Conservation (phyloP, 1,284 basidiomycete species). For the Trametes hirsuta region DNA sequence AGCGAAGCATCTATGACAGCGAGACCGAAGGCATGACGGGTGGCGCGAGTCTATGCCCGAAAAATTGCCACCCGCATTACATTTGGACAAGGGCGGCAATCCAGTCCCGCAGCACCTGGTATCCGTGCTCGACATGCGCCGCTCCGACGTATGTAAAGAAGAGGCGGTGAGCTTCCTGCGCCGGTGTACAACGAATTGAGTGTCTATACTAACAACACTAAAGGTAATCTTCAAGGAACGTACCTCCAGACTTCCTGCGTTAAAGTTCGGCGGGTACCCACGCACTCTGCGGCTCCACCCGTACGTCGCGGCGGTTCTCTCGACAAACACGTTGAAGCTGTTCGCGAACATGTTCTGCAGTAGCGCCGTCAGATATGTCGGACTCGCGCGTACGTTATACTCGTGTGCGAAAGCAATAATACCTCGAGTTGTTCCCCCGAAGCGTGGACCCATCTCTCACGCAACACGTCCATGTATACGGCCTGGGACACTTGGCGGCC, state of each 20-base stretch:
- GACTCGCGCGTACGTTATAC: background rate
- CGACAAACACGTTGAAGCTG: background rate
- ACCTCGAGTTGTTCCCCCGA: background rate
- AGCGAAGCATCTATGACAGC: background rate
- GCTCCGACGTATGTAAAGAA: conserved; percentile 8
- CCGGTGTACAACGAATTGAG: no score
- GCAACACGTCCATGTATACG: background rate
- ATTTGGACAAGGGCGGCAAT: background rate
- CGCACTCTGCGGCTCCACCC: background rate
- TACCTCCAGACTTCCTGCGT: background rate
- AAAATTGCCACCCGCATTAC: background rate
- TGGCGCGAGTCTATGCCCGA: no score
- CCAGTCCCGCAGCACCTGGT: background rate
- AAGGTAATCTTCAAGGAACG: background rate
- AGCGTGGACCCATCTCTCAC: background rate
- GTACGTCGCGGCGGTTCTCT: background rate
- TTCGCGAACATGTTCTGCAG: background rate
- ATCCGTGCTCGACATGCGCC: background rate
- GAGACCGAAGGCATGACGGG: no score
- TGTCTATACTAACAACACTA: no score
- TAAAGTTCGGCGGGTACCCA: conserved; percentile 3
- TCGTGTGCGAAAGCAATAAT: background rate
- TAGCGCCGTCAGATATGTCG: background rate
- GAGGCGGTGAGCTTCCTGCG: background rate
- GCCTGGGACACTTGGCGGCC: background rate